Conservation (phyloP, 306 rosid genomes). For the Dalbergia oliveri region DNA sequence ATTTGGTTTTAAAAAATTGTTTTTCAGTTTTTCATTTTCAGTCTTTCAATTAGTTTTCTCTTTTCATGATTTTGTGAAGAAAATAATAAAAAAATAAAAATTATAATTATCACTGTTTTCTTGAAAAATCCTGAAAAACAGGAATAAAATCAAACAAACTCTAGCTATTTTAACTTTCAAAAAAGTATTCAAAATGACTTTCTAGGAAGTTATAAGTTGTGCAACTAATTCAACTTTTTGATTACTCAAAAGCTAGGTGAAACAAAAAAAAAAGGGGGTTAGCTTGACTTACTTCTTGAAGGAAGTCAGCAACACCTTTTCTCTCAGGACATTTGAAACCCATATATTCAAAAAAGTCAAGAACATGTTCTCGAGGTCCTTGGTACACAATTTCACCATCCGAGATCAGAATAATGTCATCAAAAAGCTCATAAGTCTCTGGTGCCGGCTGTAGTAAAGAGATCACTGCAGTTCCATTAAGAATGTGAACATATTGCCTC, state of each 20-base stretch:
- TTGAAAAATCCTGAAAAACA: no score
- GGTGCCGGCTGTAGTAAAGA: slow-evolving; percentile 72
- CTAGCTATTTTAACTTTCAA: no score
- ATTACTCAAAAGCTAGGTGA: neutral
- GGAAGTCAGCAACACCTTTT: slow-evolving; percentile 68
- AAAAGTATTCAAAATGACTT: no score
- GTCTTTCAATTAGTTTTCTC: no score
- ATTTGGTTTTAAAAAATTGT: no score
- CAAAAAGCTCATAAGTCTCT: slow-evolving; percentile 64
- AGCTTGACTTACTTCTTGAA: slow-evolving; percentile 63
- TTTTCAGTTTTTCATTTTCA: no score
- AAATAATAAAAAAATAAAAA: no score
- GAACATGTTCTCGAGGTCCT: slow-evolving; percentile 63
- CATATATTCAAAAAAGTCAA: slow-evolving; percentile 57
- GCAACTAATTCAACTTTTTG: no score
- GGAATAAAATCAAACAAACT: no score
- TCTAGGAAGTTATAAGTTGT: no score
- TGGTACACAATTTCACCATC: slow-evolving; percentile 68
- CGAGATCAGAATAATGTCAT: slow-evolving; percentile 65
- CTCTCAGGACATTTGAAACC: slow-evolving; percentile 69
- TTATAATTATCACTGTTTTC: no score
- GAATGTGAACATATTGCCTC: slow-evolving; percentile 54
- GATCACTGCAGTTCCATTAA: slow-evolving; percentile 61
- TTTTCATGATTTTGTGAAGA: no score
- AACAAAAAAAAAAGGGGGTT: neutral